phyloP scores from a whole-genome alignment of 1,284 basidiomycete species.

The Rhodotorula mucilaginosa region DNA sequence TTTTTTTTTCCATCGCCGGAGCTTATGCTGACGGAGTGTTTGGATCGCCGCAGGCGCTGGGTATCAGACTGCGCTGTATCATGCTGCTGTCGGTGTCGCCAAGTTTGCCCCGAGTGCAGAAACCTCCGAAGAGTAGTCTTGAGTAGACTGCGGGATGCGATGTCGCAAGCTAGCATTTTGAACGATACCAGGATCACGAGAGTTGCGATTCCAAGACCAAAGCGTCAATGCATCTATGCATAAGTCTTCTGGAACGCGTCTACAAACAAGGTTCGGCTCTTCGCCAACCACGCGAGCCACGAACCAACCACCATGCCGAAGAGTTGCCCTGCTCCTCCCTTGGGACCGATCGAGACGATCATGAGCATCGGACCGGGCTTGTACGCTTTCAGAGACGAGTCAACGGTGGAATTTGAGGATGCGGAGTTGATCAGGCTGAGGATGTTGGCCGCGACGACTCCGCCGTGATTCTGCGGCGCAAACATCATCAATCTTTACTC shows the following conservation, averaged over 20 bases:
- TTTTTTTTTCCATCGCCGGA: too few relatives aligned
- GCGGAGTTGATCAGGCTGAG: conserved; percentile 20
- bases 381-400: conserved; percentile 18
- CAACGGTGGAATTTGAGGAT: not conserved
- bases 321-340: conserved; percentile 21
- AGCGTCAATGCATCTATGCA: not conserved
- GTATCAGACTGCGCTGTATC: conserved; percentile 37
- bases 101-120: conserved; percentile 13
- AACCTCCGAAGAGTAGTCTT: not conserved
- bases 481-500: not conserved
- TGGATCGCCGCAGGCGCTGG: conserved; percentile 7
- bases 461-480: conserved; percentile 30
- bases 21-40: not conserved
- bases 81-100: conserved; percentile 32
- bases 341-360: conserved; percentile 17
- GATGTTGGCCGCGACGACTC: conserved; percentile 40
- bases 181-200: not conserved
- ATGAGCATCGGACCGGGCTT: conserved; percentile 19
- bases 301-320: conserved; percentile 12
- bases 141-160: not conserved
- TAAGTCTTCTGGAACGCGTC: conserved; percentile 18
- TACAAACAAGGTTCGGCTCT: conserved; percentile 15
- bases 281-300: conserved; percentile 5
- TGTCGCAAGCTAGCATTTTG: not conserved
- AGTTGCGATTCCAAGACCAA: not conserved